phyloP scores from a whole-genome alignment of 768 basidiomycete species.

The Suillus lakei region DNA sequence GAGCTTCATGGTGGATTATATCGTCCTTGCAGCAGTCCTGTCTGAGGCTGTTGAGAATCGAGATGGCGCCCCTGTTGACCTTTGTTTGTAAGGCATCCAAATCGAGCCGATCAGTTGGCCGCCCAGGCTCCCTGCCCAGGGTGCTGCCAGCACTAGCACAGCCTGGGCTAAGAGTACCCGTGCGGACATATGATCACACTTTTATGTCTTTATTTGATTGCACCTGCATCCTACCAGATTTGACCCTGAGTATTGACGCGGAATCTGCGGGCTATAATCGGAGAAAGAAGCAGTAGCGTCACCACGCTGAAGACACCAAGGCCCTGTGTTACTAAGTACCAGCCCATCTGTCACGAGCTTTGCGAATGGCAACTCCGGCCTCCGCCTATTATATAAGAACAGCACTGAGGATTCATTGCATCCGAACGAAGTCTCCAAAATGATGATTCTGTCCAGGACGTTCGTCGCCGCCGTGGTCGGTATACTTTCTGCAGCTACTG shows the following conservation, averaged over 20 bases:
- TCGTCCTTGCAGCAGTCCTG: background rate
- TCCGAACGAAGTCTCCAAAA: background rate
- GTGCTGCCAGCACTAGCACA: no score
- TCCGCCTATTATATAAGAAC: conserved; percentile 19
- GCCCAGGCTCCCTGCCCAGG: no score
- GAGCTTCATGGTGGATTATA: conserved; percentile 72
- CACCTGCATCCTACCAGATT: no score
- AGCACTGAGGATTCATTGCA: background rate
- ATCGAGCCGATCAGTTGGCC: no score
- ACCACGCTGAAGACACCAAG: no score
- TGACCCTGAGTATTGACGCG: no score
- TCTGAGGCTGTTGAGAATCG: conserved; percentile 1
- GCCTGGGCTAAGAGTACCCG: no score
- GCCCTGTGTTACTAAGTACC: no score
- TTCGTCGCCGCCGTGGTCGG: conserved; percentile 11
- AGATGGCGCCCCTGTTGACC: conserved; percentile 3
- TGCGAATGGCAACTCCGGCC: conserved; percentile 6
- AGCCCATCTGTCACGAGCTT: conserved; percentile 2
- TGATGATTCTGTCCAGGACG: conserved; percentile 18
- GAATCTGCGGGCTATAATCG: conserved; percentile 5
- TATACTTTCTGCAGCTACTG: conserved; percentile 18
- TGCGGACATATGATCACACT: no score
- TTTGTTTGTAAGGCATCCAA: conserved; percentile 15
- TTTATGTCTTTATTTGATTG: no score
- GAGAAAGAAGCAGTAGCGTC: background rate